phyloP scores from a whole-genome alignment of 305 asterid species.

The Fraxinus nigra region DNA sequence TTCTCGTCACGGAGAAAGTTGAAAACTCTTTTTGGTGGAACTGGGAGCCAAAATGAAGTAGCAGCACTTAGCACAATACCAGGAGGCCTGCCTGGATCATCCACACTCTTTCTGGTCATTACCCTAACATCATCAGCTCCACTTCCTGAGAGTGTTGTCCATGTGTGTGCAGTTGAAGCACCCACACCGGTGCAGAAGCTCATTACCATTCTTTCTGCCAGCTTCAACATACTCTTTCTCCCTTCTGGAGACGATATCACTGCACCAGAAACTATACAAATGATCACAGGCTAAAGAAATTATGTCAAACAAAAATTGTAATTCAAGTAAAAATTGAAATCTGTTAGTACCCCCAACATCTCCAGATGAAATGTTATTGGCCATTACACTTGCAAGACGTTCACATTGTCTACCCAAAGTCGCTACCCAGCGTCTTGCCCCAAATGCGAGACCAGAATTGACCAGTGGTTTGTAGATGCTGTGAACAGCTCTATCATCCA shows the following conservation, averaged over 20 bases:
- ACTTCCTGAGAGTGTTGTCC: conserved; percentile 88
- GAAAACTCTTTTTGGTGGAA: conserved; percentile 73
- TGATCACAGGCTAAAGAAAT: not conserved
- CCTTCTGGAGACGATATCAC: conserved; percentile 87
- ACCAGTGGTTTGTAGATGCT: conserved; percentile 73
- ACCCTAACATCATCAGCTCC: conserved; percentile 95
- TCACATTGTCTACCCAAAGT: conserved; percentile 85
- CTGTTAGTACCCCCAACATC: conserved; percentile 61
- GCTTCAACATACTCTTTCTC: conserved; percentile 82
- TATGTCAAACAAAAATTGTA: not conserved
- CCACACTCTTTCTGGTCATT: conserved; percentile 95
- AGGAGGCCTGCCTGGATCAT: conserved; percentile 97
- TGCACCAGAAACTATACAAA: conserved; percentile 16
- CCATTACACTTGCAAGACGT: conserved; percentile 82
- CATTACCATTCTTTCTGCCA: conserved; percentile 95
- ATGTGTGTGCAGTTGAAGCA: conserved; percentile 91
- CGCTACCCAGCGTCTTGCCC: conserved; percentile 91
- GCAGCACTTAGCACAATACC: conserved; percentile 98
- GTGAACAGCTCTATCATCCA: conserved; percentile 86
- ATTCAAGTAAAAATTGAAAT: not conserved
- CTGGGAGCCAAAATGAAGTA: conserved; percentile 95
- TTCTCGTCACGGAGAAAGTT: conserved; percentile 83
- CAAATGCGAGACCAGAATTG: conserved; percentile 80
- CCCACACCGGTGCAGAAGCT: conserved; percentile 95
- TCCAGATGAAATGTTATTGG: conserved; percentile 76